Base-by-base conservation (phyloP, 768 basidiomycete genomes). In the Rhodosporidiobolus sp. region DNA sequence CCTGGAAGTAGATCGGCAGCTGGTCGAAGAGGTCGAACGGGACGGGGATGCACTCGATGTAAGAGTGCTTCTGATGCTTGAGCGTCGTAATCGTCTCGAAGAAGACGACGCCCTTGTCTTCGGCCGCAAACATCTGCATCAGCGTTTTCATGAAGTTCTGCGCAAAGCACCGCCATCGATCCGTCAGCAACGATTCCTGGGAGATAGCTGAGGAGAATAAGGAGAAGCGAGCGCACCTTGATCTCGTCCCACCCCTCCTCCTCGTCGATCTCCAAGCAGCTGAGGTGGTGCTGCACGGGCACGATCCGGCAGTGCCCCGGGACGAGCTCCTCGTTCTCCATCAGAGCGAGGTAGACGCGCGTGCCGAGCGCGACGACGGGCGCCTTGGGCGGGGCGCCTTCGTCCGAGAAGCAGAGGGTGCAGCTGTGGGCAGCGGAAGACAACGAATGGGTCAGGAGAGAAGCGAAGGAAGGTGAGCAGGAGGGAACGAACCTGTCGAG, bases 231-330 rank as follows among this genome's bases (percentile, higher is more conserved):
- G 77, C 89, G 66, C 78, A 95, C 95, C 82, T 86, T 86, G 69
- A 93, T 88, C 86, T 98, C 95, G 73, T 98, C 95, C 95, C 95
- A 99, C 12, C 71, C 71, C 32, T 94, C 90, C 78, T 99, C 95
- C 73, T 98, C 94, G 75, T 99, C 95, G 38, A 88, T 90, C 81
- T 98, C 95, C 6, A 99, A 84, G 85, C 89, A 91, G 55, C 87
- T 88, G 57, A 98, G 81, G 80, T 94, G 89, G 80, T 99, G 96
- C 75, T 97, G 92, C 22, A 96, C 90, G 10, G 96, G 96, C 11
- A 97, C 92, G 74, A 99, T 98, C 35, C 94, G 83, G 79, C 93
- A 95, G 79, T 99, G 96, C 0, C 95, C 94, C 3, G 87, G 85
- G 0, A 93, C 86, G n/a, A 99, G 84, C 78, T 95, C 94, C 77